A percentile compares a stretch with the other conserved stretches of the same genome.
These are phyloP conservation scores for Gnaphalium uliginosum DNA, from an alignment of 129 eudicot genomes.

Conservation along the genomic window DNA sequence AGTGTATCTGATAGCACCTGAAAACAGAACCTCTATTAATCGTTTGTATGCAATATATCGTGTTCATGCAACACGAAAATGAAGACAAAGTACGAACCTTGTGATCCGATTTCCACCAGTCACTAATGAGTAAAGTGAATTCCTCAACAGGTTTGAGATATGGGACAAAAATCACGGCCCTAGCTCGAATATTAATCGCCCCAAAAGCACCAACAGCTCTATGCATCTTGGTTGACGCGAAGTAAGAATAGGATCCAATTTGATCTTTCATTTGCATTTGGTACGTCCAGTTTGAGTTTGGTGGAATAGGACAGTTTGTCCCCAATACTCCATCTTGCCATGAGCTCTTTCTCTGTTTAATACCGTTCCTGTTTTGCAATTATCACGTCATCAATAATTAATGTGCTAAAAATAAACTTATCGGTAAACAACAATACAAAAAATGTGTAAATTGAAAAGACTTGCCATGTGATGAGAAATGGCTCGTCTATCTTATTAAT, in stretches of 20 bases:
- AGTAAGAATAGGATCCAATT: constrained; percentile 67
- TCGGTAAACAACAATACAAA: background rate
- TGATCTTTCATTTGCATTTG: constrained; percentile 86
- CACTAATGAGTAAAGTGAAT: constrained; percentile 57
- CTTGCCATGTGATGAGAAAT: constrained; percentile 79
- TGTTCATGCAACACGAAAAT: background rate
- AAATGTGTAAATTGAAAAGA: background rate
- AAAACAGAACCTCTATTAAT: constrained; percentile 8
- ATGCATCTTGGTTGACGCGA: constrained; percentile 76
- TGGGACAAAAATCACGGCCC: constrained; percentile 64
- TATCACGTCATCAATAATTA: background rate
- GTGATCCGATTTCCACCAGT: constrained; percentile 78
- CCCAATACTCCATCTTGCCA: constrained; percentile 96
- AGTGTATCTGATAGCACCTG: constrained; percentile 60
- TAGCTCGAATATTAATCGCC: constrained; percentile 45
- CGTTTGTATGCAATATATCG: background rate
- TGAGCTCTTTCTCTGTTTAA: constrained; percentile 70
- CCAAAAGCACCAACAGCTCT: constrained; percentile 86
- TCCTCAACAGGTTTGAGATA: constrained; percentile 64
- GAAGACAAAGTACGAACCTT: constrained; percentile 47
- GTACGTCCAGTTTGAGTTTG: constrained; percentile 71
- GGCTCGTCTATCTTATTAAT: constrained; percentile 76
- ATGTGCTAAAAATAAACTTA: background rate
- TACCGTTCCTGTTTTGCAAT: constrained; percentile 60
- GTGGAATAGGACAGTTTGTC: constrained; percentile 85